A percentile compares a stretch with the other conserved stretches of the same genome.
phyloP scores from a whole-genome alignment of 306 rosid genomes.

The Inga oerstediana region DNA sequence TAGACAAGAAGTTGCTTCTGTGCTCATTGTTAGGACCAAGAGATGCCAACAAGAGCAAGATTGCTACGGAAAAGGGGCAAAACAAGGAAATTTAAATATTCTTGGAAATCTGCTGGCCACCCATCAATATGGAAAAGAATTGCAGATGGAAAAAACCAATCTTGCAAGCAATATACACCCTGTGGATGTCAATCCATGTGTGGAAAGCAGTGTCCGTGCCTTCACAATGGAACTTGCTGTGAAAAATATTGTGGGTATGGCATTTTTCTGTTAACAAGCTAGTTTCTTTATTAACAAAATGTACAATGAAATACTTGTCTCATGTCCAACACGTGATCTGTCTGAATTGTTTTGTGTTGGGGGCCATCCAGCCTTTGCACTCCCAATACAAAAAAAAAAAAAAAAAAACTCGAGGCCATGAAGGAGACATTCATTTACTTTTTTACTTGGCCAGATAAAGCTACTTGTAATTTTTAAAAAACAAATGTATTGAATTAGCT shows the following conservation, averaged over 20 bases:
- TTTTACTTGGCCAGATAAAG: background rate
- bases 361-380: conserved; percentile 1
- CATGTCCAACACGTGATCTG: background rate
- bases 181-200: conserved; percentile 92
- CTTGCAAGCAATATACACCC: conserved; percentile 82
- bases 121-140: conserved; percentile 96
- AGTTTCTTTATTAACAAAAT: conserved; percentile 15
- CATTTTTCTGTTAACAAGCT: conserved; percentile 26
- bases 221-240: conserved; percentile 85
- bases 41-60: conserved; percentile 73
- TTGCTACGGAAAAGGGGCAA: conserved; percentile 85
- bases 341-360: background rate
- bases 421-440: conserved; percentile 6
- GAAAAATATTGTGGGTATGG: conserved; percentile 94
- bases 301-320: background rate
- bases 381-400: background rate
- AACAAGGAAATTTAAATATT: conserved; percentile 81
- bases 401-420: background rate
- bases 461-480: background rate
- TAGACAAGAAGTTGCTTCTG: conserved; percentile 27
- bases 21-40: conserved; percentile 62
- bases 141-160: conserved; percentile 92
- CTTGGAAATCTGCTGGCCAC: conserved; percentile 92
- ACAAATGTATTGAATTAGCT: conserved; percentile 15
- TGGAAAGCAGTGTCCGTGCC: conserved; percentile 87